Evolutionary conservation across 179 eudicot species (phyloP).

Genomic region (Pouteria campechiana): DNA sequence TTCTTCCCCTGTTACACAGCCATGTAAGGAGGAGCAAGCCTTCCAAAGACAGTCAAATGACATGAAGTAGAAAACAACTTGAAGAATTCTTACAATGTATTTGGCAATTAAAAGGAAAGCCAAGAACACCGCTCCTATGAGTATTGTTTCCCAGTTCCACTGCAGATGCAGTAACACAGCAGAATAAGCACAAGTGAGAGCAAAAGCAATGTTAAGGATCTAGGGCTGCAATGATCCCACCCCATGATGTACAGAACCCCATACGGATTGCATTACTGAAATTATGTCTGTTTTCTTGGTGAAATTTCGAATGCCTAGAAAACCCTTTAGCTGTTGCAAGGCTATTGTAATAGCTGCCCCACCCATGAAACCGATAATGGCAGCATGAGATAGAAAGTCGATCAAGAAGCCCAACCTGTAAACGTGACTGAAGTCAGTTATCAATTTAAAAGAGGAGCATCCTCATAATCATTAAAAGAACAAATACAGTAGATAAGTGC

Average conservation of each 20-base stretch:
- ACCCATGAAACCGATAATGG: slow-evolving; percentile 64
- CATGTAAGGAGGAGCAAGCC: background rate
- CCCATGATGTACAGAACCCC: slow-evolving; percentile 28
- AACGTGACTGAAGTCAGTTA: background rate
- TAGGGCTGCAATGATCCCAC: slow-evolving; percentile 13
- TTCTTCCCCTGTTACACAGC: slow-evolving; percentile 37
- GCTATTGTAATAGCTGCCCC: slow-evolving; percentile 67
- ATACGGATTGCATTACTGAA: slow-evolving; percentile 54
- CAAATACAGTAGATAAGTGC: too few species aligned
- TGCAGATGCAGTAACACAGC: slow-evolving; percentile 10
- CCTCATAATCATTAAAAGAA: too few species aligned
- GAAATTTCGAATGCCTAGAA: slow-evolving; percentile 42
- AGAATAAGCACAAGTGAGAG: background rate
- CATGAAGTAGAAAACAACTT: background rate
- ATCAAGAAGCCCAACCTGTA: slow-evolving; percentile 56
- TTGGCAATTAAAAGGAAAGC: slow-evolving; percentile 38
- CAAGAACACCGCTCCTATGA: slow-evolving; percentile 50
- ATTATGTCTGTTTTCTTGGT: slow-evolving; percentile 52
- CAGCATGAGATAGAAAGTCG: slow-evolving; percentile 68
- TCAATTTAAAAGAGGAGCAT: too few species aligned
- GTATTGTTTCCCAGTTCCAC: slow-evolving; percentile 65
- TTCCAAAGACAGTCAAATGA: background rate
- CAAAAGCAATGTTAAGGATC: background rate
- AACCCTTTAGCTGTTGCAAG: slow-evolving; percentile 63
- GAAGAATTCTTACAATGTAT: slow-evolving; percentile 35